Evolutionary conservation across 176 grass and related monocot species (phyloP).

Genomic region (Hsuehochloa calcarea): DNA sequence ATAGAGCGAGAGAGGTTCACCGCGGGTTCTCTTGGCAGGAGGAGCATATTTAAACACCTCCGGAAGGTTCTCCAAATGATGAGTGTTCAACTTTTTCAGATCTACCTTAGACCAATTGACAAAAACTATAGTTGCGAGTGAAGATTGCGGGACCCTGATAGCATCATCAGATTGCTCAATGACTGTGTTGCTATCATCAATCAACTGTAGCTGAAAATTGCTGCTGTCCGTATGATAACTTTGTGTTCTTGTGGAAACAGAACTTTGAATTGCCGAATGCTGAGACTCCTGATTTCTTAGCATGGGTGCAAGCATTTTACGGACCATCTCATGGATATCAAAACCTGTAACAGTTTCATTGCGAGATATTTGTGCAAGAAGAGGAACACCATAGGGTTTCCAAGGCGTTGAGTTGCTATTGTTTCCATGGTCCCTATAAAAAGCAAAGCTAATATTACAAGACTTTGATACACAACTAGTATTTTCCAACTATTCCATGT

Average conservation of each 20-base stretch:
- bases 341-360: constrained; percentile 63
- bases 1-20: constrained; percentile 95
- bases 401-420: constrained; percentile 48
- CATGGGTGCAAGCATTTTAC: constrained; percentile 74
- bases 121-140: constrained; percentile 58
- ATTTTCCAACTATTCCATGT: constrained; percentile 25
- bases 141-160: constrained; percentile 56
- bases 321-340: constrained; percentile 67
- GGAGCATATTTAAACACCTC: constrained; percentile 92
- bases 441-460: constrained; percentile 26
- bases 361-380: constrained; percentile 68
- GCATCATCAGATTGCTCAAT: constrained; percentile 56
- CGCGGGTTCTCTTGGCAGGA: constrained; percentile 90
- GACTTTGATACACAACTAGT: constrained; percentile 1
- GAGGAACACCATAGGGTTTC: constrained; percentile 85
- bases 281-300: constrained; percentile 51
- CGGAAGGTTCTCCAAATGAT: constrained; percentile 71
- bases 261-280: constrained; percentile 42
- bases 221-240: constrained; percentile 34
- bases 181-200: constrained; percentile 72
- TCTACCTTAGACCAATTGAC: constrained; percentile 84
- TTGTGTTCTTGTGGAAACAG: constrained; percentile 51
- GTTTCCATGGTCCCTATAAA: constrained; percentile 67
- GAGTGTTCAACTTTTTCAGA: constrained; percentile 62
- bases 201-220: constrained; percentile 54